Base-by-base conservation (phyloP, 768 basidiomycete genomes). In the Rhodotorula babjevae region DNA sequence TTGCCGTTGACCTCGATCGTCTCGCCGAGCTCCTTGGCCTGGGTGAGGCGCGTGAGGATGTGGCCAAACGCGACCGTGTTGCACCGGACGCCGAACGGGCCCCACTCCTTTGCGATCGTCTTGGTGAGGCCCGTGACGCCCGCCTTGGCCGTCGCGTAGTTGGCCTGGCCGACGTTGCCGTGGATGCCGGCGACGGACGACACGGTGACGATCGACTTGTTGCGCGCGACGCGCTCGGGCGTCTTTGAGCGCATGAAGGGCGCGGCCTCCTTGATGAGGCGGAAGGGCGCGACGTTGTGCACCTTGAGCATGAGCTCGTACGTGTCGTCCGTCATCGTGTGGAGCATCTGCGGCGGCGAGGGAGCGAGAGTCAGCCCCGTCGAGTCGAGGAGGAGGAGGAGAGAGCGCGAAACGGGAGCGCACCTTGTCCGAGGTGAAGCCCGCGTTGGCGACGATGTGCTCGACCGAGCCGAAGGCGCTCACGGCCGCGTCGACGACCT, bases 31-130 rank as follows among this genome's bases (percentile, higher is more conserved):
- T 92, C 91, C 81, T 93, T 93, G 3, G 89, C 84, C 12, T 87
- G 87, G 0, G 91, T 93, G 78, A 93, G 83, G 62, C 91, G 84
- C 5, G 91, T 93, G 77, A 64, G 36, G 69, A 76, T 68, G 65
- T 65, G 73, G 5, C 60, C 72, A 71, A 76, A 72, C 3, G 71
- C 71, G 40, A 68, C 71, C 16, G 27, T 29, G 63, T 72, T 72
- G 36, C 66, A 66, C 31, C 71, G 71, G 4, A 72, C 71, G 25
- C 66, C 66, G 47, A 62, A 68, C 36, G 46, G 44, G 42, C 74
- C 91, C 91, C 91, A 93, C 80, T 93, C 91, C 80, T 92, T 93
- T 60, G 88, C 87, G 74, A 90, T 87, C 52, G 91, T 92, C 83
- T 92, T 92, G 53, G 90, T 89, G 65, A 92, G 82, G 21, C 91